Base-by-base conservation (phyloP, 257 asterid genomes). In the Scutellaria galericulata region DNA sequence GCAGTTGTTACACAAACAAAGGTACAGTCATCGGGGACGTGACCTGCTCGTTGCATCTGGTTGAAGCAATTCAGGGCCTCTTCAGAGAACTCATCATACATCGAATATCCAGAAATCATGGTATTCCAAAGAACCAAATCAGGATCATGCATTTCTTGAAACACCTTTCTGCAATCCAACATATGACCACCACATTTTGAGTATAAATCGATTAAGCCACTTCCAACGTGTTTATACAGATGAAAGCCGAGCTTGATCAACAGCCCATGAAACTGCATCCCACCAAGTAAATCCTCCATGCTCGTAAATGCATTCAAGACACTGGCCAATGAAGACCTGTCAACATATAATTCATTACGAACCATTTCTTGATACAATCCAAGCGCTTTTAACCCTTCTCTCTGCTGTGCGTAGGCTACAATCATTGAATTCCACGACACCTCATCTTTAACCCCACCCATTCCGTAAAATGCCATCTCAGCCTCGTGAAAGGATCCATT, bases 341-440 rank as follows among this genome's bases (percentile, higher is more conserved):
- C 95, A 15, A 89, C 81, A 8, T 66, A 75, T 35, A 83, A 66
- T 60, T 82, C 86, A 73, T 40, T 56, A 5, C 22, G 71, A 40
- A 77, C 75, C 93, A 91, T 86, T 81, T 85, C 90, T 77, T 79
- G 88, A 78, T 89, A 89, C 81, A 91, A 75, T 52, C 70, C 73
- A 62, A 91, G 78, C 5, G 96, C 97, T 68, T 86, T 85, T 56
- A 50, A 31, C 63, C 95, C 97, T 71, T 83, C 72, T 71, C 78
- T 85, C 22, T 76, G 81, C 80, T 86, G 93, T 7, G 90, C 93
- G 15, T 87, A 89, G 0, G 89, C 90, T 51, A 89, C 95, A 55
- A 89, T 82, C 96, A 91, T 91, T 20, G 95, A 81, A 69, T 87
- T 91, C 97, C 97, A 91, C 1, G 97, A 86, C 2, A 91, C 96